Percentiles rank a stretch among this genome's conserved stretches.
Evolutionary conservation across 1,284 basidiomycete genomes (phyloP).

Genomic region (Coniophora puteana): DNA sequence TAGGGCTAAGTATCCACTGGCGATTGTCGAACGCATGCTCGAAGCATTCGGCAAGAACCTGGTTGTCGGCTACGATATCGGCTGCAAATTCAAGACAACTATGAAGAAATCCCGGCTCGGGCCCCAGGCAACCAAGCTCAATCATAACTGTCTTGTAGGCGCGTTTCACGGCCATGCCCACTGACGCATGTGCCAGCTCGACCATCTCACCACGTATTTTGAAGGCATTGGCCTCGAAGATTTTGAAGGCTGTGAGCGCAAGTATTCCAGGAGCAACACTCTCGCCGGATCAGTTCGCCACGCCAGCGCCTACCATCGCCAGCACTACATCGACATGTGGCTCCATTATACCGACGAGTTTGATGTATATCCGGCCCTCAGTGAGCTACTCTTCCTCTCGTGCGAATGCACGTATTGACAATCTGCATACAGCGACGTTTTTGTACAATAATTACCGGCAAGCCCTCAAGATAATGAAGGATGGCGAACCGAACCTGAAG

Average conservation of each 20-base stretch:
- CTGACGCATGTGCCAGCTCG: conserved; percentile 5
- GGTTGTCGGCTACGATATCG: conserved; percentile 25
- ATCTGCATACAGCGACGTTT: conserved; percentile 1
- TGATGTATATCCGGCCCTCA: conserved; percentile 1
- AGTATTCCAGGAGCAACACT: conserved; percentile 1
- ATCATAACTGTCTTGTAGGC: conserved; percentile 10
- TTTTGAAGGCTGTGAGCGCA: conserved; percentile 2
- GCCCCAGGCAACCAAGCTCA: background rate
- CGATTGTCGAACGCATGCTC: conserved; percentile 21
- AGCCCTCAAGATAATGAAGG: conserved; percentile 2
- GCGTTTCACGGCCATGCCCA: conserved; percentile 15
- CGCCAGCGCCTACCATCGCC: conserved; percentile 1
- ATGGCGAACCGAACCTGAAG: too few relatives aligned
- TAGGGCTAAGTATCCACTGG: conserved; percentile 32
- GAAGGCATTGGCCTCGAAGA: conserved; percentile 2
- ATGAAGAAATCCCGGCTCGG: conserved; percentile 10
- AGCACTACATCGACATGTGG: conserved; percentile 1
- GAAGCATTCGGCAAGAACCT: too few relatives aligned
- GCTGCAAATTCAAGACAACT: conserved; percentile 14
- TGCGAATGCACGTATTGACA: background rate
- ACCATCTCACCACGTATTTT: conserved; percentile 1
- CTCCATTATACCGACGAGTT: conserved; percentile 2
- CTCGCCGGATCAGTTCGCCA: background rate
- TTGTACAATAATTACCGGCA: conserved; percentile 5
- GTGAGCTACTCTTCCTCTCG: background rate